phyloP scores from a whole-genome alignment of 1,284 basidiomycete species.

The Malassezia equina region DNA sequence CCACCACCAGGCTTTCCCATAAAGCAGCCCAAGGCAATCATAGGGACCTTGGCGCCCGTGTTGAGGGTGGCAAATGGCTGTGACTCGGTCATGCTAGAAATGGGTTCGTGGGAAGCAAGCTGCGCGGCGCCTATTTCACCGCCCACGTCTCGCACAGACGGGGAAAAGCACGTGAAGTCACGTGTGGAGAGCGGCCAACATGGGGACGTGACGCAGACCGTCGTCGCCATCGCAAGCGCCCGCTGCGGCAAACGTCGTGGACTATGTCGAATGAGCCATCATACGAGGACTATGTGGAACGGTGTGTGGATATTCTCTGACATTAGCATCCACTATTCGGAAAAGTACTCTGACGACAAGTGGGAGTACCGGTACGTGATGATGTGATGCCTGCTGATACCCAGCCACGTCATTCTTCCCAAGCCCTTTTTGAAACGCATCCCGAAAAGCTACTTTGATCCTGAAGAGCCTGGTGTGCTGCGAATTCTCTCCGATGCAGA shows the following conservation, averaged over 20 bases:
- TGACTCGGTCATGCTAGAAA: background rate
- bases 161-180: background rate
- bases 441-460: constrained; percentile 52
- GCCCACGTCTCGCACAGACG: background rate
- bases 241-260: background rate
- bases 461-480: constrained; percentile 66
- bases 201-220: background rate
- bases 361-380: constrained; percentile 56
- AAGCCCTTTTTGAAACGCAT: constrained; percentile 47
- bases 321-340: constrained; percentile 43
- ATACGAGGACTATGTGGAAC: constrained; percentile 43
- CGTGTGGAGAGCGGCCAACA: background rate
- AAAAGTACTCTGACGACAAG: constrained; percentile 52
- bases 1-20: constrained; percentile 22
- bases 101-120: too few species aligned
- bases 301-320: constrained; percentile 18
- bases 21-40: constrained; percentile 34
- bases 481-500: constrained; percentile 74
- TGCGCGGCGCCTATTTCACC: background rate
- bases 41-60: constrained; percentile 28
- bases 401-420: constrained; percentile 44
- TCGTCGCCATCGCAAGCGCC: background rate
- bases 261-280: constrained; percentile 28
- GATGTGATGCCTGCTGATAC: constrained; percentile 49
- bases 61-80: constrained; percentile 19